These are phyloP conservation scores for Phialemoniopsis sp. DNA, from an alignment of 2,329 filamentous ascomycete species.

Conservation along the genomic window DNA sequence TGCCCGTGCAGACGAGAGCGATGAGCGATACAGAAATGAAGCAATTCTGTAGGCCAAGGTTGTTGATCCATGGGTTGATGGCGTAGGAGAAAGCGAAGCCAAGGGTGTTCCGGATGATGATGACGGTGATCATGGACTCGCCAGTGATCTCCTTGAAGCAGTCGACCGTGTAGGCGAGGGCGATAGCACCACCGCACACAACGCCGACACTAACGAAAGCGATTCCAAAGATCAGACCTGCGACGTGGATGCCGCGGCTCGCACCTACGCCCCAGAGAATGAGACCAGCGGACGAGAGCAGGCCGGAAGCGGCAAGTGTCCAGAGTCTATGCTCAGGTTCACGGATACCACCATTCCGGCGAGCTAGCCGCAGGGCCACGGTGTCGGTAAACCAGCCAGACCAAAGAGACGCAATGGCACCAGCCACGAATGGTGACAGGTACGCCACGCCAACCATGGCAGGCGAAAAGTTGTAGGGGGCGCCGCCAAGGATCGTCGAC, in stretches of 20 bases:
- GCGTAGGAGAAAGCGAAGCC: constrained; percentile 21
- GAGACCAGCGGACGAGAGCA: constrained; percentile 34
- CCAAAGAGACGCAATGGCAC: constrained; percentile 13
- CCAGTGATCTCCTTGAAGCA: constrained; percentile 26
- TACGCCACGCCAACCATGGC: constrained; percentile 9
- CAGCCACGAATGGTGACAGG: constrained; percentile 8
- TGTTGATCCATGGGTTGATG: constrained; percentile 27
- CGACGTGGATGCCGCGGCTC: constrained; percentile 32
- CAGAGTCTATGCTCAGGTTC: constrained; percentile 18
- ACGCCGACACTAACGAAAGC: constrained; percentile 32
- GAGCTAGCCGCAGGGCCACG: constrained; percentile 9
- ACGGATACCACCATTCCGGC: constrained; percentile 1
- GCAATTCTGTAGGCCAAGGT: constrained; percentile 22
- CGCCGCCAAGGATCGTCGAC: constrained; percentile 4
- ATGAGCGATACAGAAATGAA: constrained; percentile 25
- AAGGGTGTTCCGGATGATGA: constrained; percentile 20
- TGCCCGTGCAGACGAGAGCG: constrained; percentile 16
- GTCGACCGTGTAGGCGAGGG: constrained; percentile 36
- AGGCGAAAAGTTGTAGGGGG: constrained; percentile 10
- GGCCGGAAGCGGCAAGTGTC: constrained; percentile 17
- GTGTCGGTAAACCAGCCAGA: constrained; percentile 13
- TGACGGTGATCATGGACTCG: constrained; percentile 14
- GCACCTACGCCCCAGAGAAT: constrained; percentile 46
- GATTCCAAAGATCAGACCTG: constrained; percentile 32
- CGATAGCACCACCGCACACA: constrained; percentile 30